Evolutionary conservation across 2,329 filamentous ascomycete genomes (phyloP), one percentile per base, ranked within the genome.

Genomic region (Alternaria gaisen): DNA sequence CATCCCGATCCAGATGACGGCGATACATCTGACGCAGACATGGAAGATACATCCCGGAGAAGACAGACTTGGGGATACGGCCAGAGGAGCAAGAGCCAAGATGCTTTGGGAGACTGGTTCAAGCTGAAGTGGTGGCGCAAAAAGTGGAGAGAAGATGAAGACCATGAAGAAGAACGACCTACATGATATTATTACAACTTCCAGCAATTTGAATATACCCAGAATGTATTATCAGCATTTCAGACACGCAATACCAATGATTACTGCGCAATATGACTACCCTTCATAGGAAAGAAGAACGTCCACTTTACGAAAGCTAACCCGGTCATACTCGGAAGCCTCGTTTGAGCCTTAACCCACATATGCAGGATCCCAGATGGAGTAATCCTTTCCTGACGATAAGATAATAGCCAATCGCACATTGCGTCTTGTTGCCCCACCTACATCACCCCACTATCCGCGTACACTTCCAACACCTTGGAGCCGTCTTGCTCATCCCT

Each of bases 91-190:
- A 67, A 64, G 42, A 63, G 65, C 26, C 66, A 73, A 38, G 75
- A 76, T 11, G 69, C 63, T 3, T 32, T 73, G 10, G 75, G 74
- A 8, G 75, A 77, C 51, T 79, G 76, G 77, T 72, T 79, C 22
- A 77, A 74, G 55, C 57, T 79, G 50, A 75, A 74, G 46, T 79
- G 76, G 76, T 78, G 77, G 75, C 72, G 75, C 41, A 77, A 77
- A 68, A 72, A 64, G 57, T 71, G 72, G 70, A 71, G 69, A 58
- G 75, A 77, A 7, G 69, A 66, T 9, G 43, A 55, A 14, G 51
- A 46, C 14, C 52, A 56, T 24, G 53, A 69, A 38, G 63, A 68
- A 5, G 56, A 65, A 56, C 43, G 61, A 40, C 48, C 44, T 22
- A 56, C 54, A 67, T 71, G 64, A 68, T 51, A 48, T 43, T 36